Percentiles rank a stretch among this genome's conserved stretches.
These are phyloP conservation scores for Metschnikowia anglica DNA, from an alignment of 805 yeast species.

Conservation along the genomic window DNA sequence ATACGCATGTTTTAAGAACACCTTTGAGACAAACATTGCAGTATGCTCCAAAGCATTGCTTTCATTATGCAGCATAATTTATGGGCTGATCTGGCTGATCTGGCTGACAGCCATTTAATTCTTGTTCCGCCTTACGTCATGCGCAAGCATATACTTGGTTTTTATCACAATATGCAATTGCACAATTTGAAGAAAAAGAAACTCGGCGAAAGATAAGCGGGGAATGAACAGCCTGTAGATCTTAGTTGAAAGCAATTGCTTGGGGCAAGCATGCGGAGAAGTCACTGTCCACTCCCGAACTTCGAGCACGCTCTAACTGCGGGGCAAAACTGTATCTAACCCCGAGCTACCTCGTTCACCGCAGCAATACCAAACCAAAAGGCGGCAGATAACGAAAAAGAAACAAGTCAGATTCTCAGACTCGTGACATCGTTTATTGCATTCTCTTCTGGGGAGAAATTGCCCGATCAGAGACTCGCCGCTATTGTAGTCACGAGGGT, in stretches of 20 bases:
- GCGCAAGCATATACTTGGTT: not conserved
- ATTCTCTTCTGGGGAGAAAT: too few species aligned
- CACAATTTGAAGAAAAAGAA: not conserved
- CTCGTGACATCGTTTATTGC: too few species aligned
- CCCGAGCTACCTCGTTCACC: not conserved
- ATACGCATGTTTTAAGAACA: too few species aligned
- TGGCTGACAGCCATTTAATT: not conserved
- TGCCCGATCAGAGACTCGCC: conserved; percentile 3
- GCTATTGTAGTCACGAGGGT: not conserved
- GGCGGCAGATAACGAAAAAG: not conserved
- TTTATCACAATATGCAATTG: not conserved
- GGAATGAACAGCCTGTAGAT: not conserved
- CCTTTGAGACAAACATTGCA: too few species aligned
- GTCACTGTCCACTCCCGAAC: not conserved
- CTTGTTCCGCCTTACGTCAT: not conserved
- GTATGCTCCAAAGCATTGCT: too few species aligned
- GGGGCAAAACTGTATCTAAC: conserved; percentile 5
- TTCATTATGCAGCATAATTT: too few species aligned
- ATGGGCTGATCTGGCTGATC: too few species aligned
- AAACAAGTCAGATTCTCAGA: too few species aligned
- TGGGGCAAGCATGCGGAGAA: conserved; percentile 1
- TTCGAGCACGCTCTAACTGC: too few species aligned
- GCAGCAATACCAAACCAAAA: not conserved
- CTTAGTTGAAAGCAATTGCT: not conserved
- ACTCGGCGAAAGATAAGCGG: not conserved